phyloP scores from a whole-genome alignment of 2,329 filamentous ascomycete species.

The Talaromyces verruculosus region DNA sequence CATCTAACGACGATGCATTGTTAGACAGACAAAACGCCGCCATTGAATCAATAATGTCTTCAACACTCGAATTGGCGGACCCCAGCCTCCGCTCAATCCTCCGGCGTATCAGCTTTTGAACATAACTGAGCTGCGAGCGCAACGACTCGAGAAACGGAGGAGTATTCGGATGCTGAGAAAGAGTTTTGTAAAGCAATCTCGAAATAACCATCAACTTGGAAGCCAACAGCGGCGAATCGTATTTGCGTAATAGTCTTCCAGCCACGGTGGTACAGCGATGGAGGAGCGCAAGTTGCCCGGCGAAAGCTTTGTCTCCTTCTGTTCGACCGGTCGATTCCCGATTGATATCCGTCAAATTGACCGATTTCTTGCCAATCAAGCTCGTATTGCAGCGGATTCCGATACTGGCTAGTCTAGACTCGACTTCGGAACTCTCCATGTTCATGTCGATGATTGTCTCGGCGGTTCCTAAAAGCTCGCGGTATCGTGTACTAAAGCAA shows the following conservation, averaged over 20 bases:
- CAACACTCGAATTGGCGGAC: constrained; percentile 44
- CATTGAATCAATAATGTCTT: constrained; percentile 67
- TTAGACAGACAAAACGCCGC: constrained; percentile 80
- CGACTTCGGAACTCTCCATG: constrained; percentile 70
- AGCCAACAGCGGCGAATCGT: constrained; percentile 54
- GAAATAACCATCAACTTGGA: constrained; percentile 76
- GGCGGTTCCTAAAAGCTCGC: constrained; percentile 85
- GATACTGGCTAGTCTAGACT: constrained; percentile 69
- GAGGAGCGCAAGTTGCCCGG: constrained; percentile 59
- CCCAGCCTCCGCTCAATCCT: constrained; percentile 59
- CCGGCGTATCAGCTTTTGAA: constrained; percentile 65
- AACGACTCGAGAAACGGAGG: constrained; percentile 61
- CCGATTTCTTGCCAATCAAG: constrained; percentile 65
- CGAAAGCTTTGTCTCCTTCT: constrained; percentile 49
- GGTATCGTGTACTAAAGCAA: constrained; percentile 64
- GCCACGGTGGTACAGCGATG: constrained; percentile 57
- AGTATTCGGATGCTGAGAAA: constrained; percentile 55
- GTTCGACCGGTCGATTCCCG: constrained; percentile 34
- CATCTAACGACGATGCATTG: constrained; percentile 75
- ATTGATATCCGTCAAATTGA: constrained; percentile 55
- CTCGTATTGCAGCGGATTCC: constrained; percentile 74
- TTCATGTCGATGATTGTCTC: constrained; percentile 94
- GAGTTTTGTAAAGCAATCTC: constrained; percentile 70
- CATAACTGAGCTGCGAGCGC: constrained; percentile 61
- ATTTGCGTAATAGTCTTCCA: constrained; percentile 53